Evolutionary conservation across 345 rosid species (phyloP).

Genomic region (Gossypioides kirkii): DNA sequence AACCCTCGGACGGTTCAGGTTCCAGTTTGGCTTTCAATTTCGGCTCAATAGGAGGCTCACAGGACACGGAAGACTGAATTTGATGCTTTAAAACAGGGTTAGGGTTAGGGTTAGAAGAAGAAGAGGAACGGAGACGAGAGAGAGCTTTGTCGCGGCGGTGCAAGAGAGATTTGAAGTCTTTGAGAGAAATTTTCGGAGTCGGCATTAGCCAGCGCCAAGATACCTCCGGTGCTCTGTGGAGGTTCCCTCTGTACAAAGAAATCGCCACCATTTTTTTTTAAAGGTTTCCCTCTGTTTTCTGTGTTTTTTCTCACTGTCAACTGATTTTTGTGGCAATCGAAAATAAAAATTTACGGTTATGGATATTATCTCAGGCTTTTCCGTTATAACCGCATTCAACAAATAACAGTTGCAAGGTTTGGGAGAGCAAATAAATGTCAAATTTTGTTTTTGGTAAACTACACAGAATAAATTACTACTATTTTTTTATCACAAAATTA

Average conservation of each 20-base stretch:
- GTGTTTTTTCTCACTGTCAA: not conserved
- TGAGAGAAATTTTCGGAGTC: constrained; percentile 43
- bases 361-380: not conserved
- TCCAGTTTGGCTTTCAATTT: constrained; percentile 18
- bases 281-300: not conserved
- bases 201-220: constrained; percentile 87
- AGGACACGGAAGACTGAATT: constrained; percentile 5
- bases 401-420: not conserved
- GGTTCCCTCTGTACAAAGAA: constrained; percentile 87
- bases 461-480: too few species aligned
- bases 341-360: not conserved
- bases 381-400: not conserved
- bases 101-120: constrained; percentile 17
- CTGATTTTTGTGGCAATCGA: not conserved
- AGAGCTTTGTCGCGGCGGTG: constrained; percentile 63
- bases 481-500: too few species aligned
- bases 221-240: constrained; percentile 70
- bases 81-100: constrained; percentile 3
- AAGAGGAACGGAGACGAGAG: constrained; percentile 35
- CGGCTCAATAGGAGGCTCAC: constrained; percentile 17
- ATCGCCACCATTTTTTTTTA: constrained; percentile 65
- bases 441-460: too few species aligned
- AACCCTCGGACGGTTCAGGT: constrained; percentile 1
- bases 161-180: constrained; percentile 61
- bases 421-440: too few species aligned